These are phyloP conservation scores for Schwanniomyces etchellsii DNA, from an alignment of 1,139 yeast genomes.

Conservation along the genomic window DNA sequence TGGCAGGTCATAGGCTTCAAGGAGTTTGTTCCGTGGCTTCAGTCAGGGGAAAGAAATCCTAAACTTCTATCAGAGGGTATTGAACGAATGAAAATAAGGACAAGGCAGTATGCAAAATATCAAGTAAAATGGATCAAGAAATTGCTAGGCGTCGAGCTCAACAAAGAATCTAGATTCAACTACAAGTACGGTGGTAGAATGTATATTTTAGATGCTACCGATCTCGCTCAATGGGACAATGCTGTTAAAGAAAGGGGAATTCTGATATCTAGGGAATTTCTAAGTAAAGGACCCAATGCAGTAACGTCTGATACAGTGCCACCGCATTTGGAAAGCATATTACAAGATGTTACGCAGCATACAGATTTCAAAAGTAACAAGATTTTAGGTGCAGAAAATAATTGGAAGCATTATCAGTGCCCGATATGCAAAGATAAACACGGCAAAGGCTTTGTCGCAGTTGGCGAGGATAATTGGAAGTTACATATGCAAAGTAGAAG, in stretches of 20 bases:
- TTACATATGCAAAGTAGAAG: slow-evolving; percentile 63
- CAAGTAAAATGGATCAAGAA: slow-evolving; percentile 94
- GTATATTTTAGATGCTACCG: slow-evolving; percentile 72
- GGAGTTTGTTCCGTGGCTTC: slow-evolving; percentile 82
- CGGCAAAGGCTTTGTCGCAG: slow-evolving; percentile 54
- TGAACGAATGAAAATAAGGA: slow-evolving; percentile 74
- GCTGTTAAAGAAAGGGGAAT: slow-evolving; percentile 55
- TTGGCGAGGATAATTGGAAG: slow-evolving; percentile 71
- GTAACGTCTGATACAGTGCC: slow-evolving; percentile 38
- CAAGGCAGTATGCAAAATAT: slow-evolving; percentile 80
- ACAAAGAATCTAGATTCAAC: slow-evolving; percentile 42
- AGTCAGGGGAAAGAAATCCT: slow-evolving; percentile 11
- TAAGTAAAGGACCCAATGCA: slow-evolving; percentile 21
- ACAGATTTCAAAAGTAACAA: slow-evolving; percentile 28
- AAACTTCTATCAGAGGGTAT: slow-evolving; percentile 42
- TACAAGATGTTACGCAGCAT: slow-evolving; percentile 19
- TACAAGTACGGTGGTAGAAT: slow-evolving; percentile 57
- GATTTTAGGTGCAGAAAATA: slow-evolving; percentile 27
- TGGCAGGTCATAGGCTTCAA: slow-evolving; percentile 97
- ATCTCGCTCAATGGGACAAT: slow-evolving; percentile 53
- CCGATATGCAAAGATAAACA: slow-evolving; percentile 55
- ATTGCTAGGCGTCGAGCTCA: slow-evolving; percentile 58
- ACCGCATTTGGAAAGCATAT: slow-evolving; percentile 25
- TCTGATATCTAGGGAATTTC: slow-evolving; percentile 37
- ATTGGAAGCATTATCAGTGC: slow-evolving; percentile 73